phyloP scores from a whole-genome alignment of 2,329 filamentous ascomycete genomes.

The Fusarium sarcochroum region DNA sequence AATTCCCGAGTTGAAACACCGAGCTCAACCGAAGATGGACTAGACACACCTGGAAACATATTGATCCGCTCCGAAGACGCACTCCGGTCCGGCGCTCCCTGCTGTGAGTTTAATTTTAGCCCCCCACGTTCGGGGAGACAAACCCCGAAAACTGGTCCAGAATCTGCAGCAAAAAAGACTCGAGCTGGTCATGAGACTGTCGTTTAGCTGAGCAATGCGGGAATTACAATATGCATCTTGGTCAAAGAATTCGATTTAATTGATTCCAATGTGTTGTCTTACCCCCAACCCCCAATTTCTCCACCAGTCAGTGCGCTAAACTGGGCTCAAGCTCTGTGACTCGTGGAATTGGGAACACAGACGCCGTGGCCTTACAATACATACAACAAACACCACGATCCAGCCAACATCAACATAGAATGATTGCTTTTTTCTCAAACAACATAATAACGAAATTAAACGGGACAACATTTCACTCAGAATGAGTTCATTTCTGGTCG shows the following conservation, averaged over 20 bases:
- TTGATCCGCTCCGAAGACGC: neutral
- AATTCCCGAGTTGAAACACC: neutral
- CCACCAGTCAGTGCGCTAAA: conserved; percentile 16
- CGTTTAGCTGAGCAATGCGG: conserved; percentile 9
- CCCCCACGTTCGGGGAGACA: conserved; percentile 25
- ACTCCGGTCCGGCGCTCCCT: conserved; percentile 8
- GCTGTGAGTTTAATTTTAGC: conserved; percentile 11
- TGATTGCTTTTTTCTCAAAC: neutral
- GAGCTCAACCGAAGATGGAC: neutral
- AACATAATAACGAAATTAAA: neutral
- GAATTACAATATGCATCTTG: conserved; percentile 14
- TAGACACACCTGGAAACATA: neutral
- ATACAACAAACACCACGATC: neutral
- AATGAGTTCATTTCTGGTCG: no score
- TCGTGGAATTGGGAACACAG: conserved; percentile 4
- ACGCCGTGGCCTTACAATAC: neutral
- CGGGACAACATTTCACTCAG: no score
- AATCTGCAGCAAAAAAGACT: conserved; percentile 24
- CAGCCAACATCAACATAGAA: no score
- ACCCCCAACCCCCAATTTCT: conserved; percentile 1
- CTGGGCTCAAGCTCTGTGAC: neutral
- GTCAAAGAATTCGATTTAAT: conserved; percentile 13
- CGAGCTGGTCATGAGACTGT: conserved; percentile 17
- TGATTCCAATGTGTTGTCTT: neutral
- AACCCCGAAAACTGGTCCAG: conserved; percentile 26